Percentiles rank a stretch among this genome's conserved stretches.
Evolutionary conservation across 2,329 filamentous ascomycete genomes (phyloP).

Genomic region (Clarireedia paspali): DNA sequence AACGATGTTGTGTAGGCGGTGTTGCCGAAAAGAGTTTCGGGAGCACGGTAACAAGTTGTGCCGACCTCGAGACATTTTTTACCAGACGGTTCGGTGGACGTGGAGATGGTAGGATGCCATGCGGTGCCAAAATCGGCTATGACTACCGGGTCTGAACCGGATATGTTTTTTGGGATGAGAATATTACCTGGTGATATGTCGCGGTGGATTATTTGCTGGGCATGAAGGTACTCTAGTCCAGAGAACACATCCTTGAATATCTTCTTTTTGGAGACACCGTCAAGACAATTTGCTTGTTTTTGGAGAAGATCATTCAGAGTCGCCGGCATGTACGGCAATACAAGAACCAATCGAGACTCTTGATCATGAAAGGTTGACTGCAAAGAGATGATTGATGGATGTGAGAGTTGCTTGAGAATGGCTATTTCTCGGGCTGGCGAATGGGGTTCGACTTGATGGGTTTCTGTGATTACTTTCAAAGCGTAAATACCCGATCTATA

Average conservation of each 20-base stretch:
- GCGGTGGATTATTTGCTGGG: conserved; percentile 74
- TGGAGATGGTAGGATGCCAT: conserved; percentile 57
- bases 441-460: conserved; percentile 69
- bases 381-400: conserved; percentile 56
- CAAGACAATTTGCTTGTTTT: conserved; percentile 32
- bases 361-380: conserved; percentile 67
- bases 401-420: conserved; percentile 55
- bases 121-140: conserved; percentile 90
- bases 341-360: conserved; percentile 64
- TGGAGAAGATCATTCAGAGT: conserved; percentile 64
- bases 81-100: conserved; percentile 50
- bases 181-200: conserved; percentile 93
- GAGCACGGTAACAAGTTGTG: conserved; percentile 83
- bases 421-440: conserved; percentile 72
- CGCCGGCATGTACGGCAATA: conserved; percentile 75
- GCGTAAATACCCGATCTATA: conserved; percentile 58
- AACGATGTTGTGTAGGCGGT: conserved; percentile 62
- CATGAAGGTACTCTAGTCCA: conserved; percentile 66
- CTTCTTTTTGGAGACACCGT: conserved; percentile 17
- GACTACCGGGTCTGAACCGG: conserved; percentile 61
- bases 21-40: conserved; percentile 84
- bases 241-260: conserved; percentile 61
- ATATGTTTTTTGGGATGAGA: conserved; percentile 47
- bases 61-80: conserved; percentile 87
- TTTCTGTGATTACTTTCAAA: conserved; percentile 78